Evolutionary conservation across 345 rosid species (phyloP).

Genomic region (Diplotaxis tenuifolia): DNA sequence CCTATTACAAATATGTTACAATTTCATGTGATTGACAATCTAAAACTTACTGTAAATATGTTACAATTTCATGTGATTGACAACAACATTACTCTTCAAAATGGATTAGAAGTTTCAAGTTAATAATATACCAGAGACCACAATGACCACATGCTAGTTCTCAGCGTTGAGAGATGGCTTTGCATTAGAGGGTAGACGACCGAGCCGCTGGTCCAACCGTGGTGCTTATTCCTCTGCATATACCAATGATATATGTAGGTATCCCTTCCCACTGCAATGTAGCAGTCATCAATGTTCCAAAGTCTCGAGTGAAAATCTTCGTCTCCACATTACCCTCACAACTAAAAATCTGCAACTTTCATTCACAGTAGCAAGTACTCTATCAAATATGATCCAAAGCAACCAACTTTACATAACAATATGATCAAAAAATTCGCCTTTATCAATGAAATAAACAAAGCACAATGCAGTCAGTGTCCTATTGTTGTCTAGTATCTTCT

Average conservation of each 20-base stretch:
- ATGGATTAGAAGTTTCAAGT: background rate
- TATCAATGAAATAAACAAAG: too few relatives aligned
- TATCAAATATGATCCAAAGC: too few relatives aligned
- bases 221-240: slow-evolving; percentile 79
- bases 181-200: slow-evolving; percentile 67
- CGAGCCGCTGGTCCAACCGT: slow-evolving; percentile 69
- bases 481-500: slow-evolving; percentile 72
- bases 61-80: background rate
- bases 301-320: too few relatives aligned
- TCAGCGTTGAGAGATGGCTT: slow-evolving; percentile 51
- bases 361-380: too few relatives aligned
- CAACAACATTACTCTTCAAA: background rate
- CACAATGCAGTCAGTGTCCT: slow-evolving; percentile 71
- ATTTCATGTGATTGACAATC: background rate
- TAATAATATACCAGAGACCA: slow-evolving; percentile 72
- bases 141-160: slow-evolving; percentile 87
- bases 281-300: slow-evolving; percentile 93
- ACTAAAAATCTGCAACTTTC: too few relatives aligned
- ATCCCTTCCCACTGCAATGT: slow-evolving; percentile 78
- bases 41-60: background rate
- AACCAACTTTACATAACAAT: too few relatives aligned
- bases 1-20: background rate
- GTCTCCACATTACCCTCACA: too few relatives aligned
- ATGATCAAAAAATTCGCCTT: too few relatives aligned
- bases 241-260: slow-evolving; percentile 67